phyloP scores from a whole-genome alignment of 2,329 filamentous ascomycete genomes.

The Alternaria viburni region DNA sequence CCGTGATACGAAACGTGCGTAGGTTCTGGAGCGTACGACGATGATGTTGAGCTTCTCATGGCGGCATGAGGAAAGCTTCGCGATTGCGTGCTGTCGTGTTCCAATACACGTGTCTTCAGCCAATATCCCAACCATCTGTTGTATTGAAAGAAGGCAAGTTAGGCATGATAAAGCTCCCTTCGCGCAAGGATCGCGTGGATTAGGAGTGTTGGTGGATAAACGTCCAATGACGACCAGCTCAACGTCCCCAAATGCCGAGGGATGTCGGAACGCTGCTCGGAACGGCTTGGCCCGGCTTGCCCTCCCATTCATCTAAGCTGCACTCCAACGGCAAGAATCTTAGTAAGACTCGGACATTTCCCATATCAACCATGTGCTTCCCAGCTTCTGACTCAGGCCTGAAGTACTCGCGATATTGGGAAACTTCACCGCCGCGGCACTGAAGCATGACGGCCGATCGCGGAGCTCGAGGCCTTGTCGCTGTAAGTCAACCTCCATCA shows the following conservation, averaged over 20 bases:
- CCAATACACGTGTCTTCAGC: background rate
- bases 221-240: slow-evolving; percentile 10
- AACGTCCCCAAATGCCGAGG: slow-evolving; percentile 5
- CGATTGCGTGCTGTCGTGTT: slow-evolving; percentile 4
- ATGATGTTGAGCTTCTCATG: slow-evolving; percentile 32
- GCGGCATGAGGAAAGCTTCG: slow-evolving; percentile 20
- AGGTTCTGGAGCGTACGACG: slow-evolving; percentile 23
- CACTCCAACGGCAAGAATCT: slow-evolving; percentile 3
- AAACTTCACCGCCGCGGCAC: background rate
- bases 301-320: slow-evolving; percentile 1
- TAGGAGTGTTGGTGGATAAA: background rate
- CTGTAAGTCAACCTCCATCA: slow-evolving; percentile 20
- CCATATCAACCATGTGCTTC: background rate
- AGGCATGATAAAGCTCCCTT: background rate
- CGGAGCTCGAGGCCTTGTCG: slow-evolving; percentile 29
- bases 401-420: background rate
- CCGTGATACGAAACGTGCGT: background rate
- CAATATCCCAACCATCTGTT: background rate
- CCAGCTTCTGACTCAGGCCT: background rate
- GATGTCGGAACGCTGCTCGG: slow-evolving; percentile 7
- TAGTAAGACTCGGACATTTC: background rate
- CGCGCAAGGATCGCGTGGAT: background rate
- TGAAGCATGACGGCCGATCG: slow-evolving; percentile 14
- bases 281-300: slow-evolving; percentile 1
- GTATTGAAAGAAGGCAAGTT: background rate